Conservation (phyloP, 495 filamentous ascomycete genomes). For the Rostrohypoxylon terebratum region DNA sequence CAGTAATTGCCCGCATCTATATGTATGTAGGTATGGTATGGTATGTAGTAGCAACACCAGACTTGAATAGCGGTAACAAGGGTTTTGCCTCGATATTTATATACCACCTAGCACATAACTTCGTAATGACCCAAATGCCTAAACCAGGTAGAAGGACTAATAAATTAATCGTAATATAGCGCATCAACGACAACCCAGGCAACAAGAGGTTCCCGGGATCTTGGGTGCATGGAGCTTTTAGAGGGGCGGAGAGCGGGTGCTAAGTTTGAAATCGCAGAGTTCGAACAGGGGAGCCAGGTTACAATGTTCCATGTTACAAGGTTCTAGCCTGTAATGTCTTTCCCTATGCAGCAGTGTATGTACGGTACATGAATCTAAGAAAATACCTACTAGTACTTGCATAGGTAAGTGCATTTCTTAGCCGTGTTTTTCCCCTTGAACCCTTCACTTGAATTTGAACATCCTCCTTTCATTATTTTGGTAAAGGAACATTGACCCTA, state of each 20-base stretch:
- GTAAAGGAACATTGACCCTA: conserved; percentile 25
- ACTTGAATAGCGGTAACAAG: not conserved
- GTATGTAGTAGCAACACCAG: not conserved
- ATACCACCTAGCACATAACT: not conserved
- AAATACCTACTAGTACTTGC: conserved; percentile 11
- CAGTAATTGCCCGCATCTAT: not conserved
- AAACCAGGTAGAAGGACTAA: conserved; percentile 21
- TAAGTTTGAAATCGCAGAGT: conserved; percentile 30
- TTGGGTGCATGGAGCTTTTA: conserved; percentile 47
- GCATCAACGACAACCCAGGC: conserved; percentile 31
- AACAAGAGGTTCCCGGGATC: conserved; percentile 47
- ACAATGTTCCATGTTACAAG: conserved; percentile 17
- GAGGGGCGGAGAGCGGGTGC: conserved; percentile 43
- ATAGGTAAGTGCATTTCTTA: conserved; percentile 18
- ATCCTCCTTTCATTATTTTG: conserved; percentile 13
- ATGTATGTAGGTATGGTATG: no score
- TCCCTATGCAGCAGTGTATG: not conserved
- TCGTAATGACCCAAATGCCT: not conserved
- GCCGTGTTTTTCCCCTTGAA: conserved; percentile 12
- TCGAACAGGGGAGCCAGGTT: not conserved
- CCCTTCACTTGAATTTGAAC: conserved; percentile 22
- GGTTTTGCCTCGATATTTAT: conserved; percentile 8
- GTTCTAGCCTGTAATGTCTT: conserved; percentile 42
- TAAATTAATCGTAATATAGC: conserved; percentile 47
- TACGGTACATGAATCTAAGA: not conserved